Evolutionary conservation across 2,329 filamentous ascomycete species (phyloP), one percentile per base, ranked within the genome.

Genomic region (Venturia aucupariae): DNA sequence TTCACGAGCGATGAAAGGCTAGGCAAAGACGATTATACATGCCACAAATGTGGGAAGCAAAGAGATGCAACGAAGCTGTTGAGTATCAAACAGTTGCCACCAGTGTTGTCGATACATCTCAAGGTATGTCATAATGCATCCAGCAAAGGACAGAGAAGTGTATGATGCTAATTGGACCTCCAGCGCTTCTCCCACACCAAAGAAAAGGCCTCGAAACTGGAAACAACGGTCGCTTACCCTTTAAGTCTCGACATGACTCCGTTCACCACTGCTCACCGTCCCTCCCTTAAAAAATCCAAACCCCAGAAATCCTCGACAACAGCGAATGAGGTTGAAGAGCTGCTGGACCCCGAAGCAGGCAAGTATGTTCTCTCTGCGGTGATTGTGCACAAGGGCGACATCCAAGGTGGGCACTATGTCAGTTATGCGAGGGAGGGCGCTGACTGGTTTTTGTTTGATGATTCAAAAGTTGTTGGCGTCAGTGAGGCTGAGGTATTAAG

Each of bases 361-460:
- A 85, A 88, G 5, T 97, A 97, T 74, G 91, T 96, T 69, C 83
- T 97, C 0, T 83, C 92, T 22, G 92, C 90, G 67, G 92, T 96
- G 2, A 89, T 97, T 27, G 92, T 96, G 46, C 93, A 97, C 72
- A 90, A 95, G 66, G 93, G 93, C 62, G 91, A 93, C 75, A 89
- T 97, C 65, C 92, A 97, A 70, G 92, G 90, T 1, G 93, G 92
- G 19, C 92, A 97, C 73, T 97, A 96, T 72, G 86, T 92, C 65
- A 90, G 88, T n/a, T 97, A 95, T 74, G 92, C 90, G 66, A 81
- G 90, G 59, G 88, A 93, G 66, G 89, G 87, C 4, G 88, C 90
- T 64, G 72, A 96, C 83, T 97, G 93, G 93, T 96, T 96, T 75
- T 86, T 90, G 64, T 97, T 97, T 76, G 95, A 97, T 72, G 93